A percentile compares a stretch with the other conserved stretches of the same genome.
phyloP scores from a whole-genome alignment of 2,329 filamentous ascomycete genomes.

The Trichoderma atrobrunneum region DNA sequence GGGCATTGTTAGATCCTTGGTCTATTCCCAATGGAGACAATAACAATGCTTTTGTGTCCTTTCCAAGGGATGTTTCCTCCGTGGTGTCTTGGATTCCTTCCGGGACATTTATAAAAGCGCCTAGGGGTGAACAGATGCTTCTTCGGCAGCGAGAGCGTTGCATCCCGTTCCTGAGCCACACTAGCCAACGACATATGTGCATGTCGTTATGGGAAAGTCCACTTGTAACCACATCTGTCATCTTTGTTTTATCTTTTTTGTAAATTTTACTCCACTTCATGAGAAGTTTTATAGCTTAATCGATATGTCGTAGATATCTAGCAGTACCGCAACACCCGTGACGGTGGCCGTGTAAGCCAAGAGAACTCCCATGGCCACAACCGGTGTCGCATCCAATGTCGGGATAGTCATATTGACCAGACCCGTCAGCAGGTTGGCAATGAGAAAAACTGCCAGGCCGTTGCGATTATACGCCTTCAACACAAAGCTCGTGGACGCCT shows the following conservation, averaged over 20 bases:
- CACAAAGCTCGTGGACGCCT: conserved; percentile 74
- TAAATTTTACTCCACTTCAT: not conserved
- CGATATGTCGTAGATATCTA: conserved; percentile 65
- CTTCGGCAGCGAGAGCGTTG: not conserved
- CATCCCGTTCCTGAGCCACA: not conserved
- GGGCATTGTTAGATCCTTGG: not conserved
- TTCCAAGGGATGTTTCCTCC: not conserved
- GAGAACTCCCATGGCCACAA: conserved; percentile 69
- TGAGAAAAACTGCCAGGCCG: conserved; percentile 77
- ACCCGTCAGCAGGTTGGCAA: conserved; percentile 87
- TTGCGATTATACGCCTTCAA: conserved; percentile 84
- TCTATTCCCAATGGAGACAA: not conserved
- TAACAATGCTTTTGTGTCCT: not conserved
- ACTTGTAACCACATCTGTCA: not conserved
- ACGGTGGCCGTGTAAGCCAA: conserved; percentile 67
- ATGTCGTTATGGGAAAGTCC: not conserved
- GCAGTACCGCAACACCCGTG: conserved; percentile 62
- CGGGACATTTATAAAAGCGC: not conserved
- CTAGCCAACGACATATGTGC: not conserved
- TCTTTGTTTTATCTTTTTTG: too few species aligned
- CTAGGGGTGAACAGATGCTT: not conserved
- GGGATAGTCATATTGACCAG: conserved; percentile 82
- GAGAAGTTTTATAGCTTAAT: conserved; percentile 58
- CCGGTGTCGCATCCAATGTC: conserved; percentile 68
- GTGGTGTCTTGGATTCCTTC: not conserved